Base-by-base conservation (phyloP, 1,284 basidiomycete genomes). In the Apiotrichum mycotoxinovorans region DNA sequence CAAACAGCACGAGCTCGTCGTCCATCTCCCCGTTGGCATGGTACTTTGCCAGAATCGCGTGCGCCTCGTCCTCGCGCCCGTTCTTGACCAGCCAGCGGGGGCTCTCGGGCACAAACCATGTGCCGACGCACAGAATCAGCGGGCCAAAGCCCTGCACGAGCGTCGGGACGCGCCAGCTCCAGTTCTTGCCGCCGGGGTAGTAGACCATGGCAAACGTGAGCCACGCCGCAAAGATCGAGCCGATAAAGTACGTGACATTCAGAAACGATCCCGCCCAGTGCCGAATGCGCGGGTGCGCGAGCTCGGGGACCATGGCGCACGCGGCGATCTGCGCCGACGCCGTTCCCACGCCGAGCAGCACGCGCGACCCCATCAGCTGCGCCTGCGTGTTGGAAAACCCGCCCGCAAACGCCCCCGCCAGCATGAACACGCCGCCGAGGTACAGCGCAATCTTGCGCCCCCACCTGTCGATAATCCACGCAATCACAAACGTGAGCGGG, bases 11-110 rank as follows among this genome's bases (percentile, higher is more conserved):
- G n/a, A 80, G 64, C 1, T 73, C 70, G 60, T 79, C 78, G 44
- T 70, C 44, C 7, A 38, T 23, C 50, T 72, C 59, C 15, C 70
- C 71, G 41, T 62, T 81, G 4, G 83, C 83, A 68, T 88, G 86
- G 64, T 84, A 87, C 62, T 83, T 83, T n/a, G 81, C 80, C 5
- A 88, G 77, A 37, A 85, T 78, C 5, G 64, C 71, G 45, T 76
- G 74, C 0, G 85, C 84, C 37, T 84, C 81, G 0, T 80, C 77
- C 4, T 73, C 71, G 18, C 81, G 75, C 15, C 82, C 83, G 49
- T 80, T 80, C 18, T 80, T 82, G 15, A 87, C 80, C 18, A 88
- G 79, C 77, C 81, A 87, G 33, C 86, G 80, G 23, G 86, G 86
- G 33, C 84, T 85, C 67, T 88, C 85, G 8, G 87, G 87, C 14